Conservation (phyloP, 768 basidiomycete genomes). For the Omphalotus guepiniiformis region DNA sequence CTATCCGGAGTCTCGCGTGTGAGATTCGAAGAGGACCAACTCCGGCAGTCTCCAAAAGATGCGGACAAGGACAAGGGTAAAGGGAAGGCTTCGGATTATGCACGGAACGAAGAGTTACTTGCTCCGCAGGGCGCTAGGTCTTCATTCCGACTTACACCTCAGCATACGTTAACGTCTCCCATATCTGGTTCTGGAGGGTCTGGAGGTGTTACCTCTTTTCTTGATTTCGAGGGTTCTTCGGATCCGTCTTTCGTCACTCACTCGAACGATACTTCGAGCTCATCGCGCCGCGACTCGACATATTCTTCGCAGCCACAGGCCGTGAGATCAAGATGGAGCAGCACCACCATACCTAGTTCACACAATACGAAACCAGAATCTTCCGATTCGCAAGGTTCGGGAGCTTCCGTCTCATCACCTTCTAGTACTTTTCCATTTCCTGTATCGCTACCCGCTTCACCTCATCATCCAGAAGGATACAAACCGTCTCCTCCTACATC, state of each 20-base stretch:
- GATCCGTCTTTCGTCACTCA: slow-evolving; percentile 24
- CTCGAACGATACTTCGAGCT: slow-evolving; percentile 18
- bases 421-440: slow-evolving; percentile 38
- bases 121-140: slow-evolving; percentile 7
- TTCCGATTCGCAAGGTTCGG: slow-evolving; percentile 16
- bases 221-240: slow-evolving; percentile 34
- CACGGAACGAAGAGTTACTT: slow-evolving; percentile 11
- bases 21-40: slow-evolving; percentile 14
- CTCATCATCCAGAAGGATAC: slow-evolving; percentile 27
- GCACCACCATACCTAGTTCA: slow-evolving; percentile 30
- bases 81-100: slow-evolving; percentile 14
- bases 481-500: slow-evolving; percentile 16
- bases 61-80: not conserved
- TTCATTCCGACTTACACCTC: slow-evolving; percentile 25
- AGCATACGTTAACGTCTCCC: slow-evolving; percentile 10
- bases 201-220: slow-evolving; percentile 27
- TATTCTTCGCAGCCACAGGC: not conserved
- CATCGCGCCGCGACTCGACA: slow-evolving; percentile 14
- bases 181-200: slow-evolving; percentile 8
- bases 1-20: slow-evolving; percentile 13
- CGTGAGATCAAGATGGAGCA: slow-evolving; percentile 39
- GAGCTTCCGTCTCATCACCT: slow-evolving; percentile 11
- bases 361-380: slow-evolving; percentile 13
- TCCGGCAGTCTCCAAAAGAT: too few relatives aligned
- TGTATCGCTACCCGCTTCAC: slow-evolving; percentile 40